Conservation (phyloP, 2,329 filamentous ascomycete species). For the Keithomyces neogunnii region DNA sequence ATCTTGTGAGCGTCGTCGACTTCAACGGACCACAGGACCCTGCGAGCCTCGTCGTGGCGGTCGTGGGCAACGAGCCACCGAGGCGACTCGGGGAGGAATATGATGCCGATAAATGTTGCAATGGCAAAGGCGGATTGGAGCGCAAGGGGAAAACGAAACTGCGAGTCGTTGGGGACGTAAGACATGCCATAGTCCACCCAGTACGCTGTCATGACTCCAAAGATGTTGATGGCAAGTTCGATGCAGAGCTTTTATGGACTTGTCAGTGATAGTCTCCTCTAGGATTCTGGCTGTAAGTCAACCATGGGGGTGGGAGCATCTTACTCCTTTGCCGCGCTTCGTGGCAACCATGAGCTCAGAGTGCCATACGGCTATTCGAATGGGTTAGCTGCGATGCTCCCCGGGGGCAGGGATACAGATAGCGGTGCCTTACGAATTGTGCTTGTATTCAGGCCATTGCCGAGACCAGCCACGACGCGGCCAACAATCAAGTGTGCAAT, state of each 20-base stretch:
- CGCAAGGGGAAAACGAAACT: constrained; percentile 37
- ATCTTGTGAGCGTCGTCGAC: constrained; percentile 18
- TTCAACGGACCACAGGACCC: constrained; percentile 23
- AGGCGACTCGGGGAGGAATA: constrained; percentile 36
- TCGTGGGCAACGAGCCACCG: constrained; percentile 30
- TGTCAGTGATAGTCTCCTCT: neutral
- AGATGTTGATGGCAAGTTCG: constrained; percentile 20
- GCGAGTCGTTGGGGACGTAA: constrained; percentile 23
- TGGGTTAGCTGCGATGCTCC: too few relatives aligned
- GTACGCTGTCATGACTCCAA: constrained; percentile 25
- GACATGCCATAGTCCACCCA: constrained; percentile 31
- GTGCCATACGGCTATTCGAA: constrained; percentile 27
- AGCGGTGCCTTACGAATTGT: constrained; percentile 28
- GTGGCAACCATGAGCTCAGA: constrained; percentile 32
- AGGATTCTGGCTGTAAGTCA: neutral
- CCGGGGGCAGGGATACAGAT: too few relatives aligned
- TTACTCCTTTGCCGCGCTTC: constrained; percentile 23
- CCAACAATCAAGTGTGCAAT: constrained; percentile 36
- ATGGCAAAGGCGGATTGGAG: constrained; percentile 32
- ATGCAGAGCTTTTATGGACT: neutral
- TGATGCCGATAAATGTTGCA: constrained; percentile 22
- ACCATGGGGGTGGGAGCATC: neutral
- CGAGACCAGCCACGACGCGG: constrained; percentile 34
- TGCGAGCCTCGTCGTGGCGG: constrained; percentile 31
- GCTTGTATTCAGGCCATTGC: constrained; percentile 39